Percentiles rank a stretch among this genome's conserved stretches.
These are phyloP conservation scores for Stagonosporopsis tanaceti DNA, from an alignment of 2,329 filamentous ascomycete species.

Conservation along the genomic window DNA sequence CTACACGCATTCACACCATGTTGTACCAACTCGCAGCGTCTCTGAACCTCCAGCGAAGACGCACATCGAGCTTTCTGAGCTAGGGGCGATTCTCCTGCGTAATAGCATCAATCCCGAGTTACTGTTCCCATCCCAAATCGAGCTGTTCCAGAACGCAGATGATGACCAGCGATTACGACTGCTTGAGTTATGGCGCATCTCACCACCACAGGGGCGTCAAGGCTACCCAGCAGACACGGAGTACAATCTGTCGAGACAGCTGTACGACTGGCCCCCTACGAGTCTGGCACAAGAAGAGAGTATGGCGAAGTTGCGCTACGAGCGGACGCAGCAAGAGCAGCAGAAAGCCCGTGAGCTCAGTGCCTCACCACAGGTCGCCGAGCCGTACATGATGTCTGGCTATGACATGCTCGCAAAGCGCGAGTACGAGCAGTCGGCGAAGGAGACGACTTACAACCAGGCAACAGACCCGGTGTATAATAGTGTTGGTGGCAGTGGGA, in stretches of 20 bases:
- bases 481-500: slow-evolving; percentile 45
- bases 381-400: slow-evolving; percentile 85
- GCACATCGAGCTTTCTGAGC: slow-evolving; percentile 46
- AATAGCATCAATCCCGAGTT: slow-evolving; percentile 74
- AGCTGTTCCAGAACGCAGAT: slow-evolving; percentile 80
- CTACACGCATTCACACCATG: slow-evolving; percentile 81
- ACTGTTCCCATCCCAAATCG: slow-evolving; percentile 77
- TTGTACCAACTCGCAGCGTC: slow-evolving; percentile 50
- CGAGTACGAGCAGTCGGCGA: slow-evolving; percentile 66
- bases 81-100: slow-evolving; percentile 67
- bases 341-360: slow-evolving; percentile 36
- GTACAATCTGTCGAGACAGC: slow-evolving; percentile 53
- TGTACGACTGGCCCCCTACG: slow-evolving; percentile 63
- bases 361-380: slow-evolving; percentile 58
- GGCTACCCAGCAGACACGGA: slow-evolving; percentile 49
- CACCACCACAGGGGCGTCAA: slow-evolving; percentile 64
- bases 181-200: slow-evolving; percentile 85
- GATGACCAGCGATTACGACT: slow-evolving; percentile 75
- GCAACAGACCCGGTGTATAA: slow-evolving; percentile 76
- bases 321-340: slow-evolving; percentile 51
- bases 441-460: slow-evolving; percentile 56
- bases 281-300: slow-evolving; percentile 64
- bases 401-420: slow-evolving; percentile 75
- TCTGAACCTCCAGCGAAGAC: slow-evolving; percentile 43
- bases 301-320: slow-evolving; percentile 67